Percentiles rank a stretch among this genome's conserved stretches.
These are phyloP conservation scores for Monsonia emarginata DNA, from an alignment of 441 rosid genomes.

Conservation along the genomic window DNA sequence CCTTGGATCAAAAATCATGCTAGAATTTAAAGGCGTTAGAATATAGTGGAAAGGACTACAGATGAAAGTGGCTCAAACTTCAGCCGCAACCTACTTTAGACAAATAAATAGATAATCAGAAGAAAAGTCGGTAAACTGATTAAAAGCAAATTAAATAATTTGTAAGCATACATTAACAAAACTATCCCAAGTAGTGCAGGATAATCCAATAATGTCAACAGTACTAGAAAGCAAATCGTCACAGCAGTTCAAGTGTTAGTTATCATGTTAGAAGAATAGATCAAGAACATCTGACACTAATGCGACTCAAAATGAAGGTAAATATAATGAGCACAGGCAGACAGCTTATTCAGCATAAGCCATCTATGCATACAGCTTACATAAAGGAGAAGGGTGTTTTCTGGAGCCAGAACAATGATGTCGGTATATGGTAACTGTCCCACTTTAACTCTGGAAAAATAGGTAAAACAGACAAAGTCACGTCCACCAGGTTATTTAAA, in stretches of 20 bases:
- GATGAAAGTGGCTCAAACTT: neutral
- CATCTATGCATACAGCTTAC: slow-evolving; percentile 42
- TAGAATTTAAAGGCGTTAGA: neutral
- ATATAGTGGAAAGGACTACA: neutral
- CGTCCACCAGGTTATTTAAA: slow-evolving; percentile 10
- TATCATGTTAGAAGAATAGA: neutral
- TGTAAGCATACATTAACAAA: neutral
- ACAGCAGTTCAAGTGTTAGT: neutral
- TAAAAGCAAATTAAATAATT: neutral
- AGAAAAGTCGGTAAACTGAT: neutral
- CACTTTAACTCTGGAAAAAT: slow-evolving; percentile 47
- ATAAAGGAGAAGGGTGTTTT: slow-evolving; percentile 66
- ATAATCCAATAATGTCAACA: neutral
- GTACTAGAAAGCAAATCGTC: neutral
- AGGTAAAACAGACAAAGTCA: slow-evolving; percentile 14
- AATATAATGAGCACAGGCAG: slow-evolving; percentile 3
- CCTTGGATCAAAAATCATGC: neutral
- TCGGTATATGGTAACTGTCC: slow-evolving; percentile 66
- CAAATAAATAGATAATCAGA: neutral
- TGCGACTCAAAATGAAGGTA: neutral
- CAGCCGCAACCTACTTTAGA: neutral
- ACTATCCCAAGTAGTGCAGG: neutral
- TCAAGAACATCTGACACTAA: neutral
- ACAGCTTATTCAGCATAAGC: slow-evolving; percentile 5
- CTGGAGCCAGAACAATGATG: slow-evolving; percentile 76